Conservation (phyloP, 2,329 filamentous ascomycete genomes). For the Fusarium sp. region DNA sequence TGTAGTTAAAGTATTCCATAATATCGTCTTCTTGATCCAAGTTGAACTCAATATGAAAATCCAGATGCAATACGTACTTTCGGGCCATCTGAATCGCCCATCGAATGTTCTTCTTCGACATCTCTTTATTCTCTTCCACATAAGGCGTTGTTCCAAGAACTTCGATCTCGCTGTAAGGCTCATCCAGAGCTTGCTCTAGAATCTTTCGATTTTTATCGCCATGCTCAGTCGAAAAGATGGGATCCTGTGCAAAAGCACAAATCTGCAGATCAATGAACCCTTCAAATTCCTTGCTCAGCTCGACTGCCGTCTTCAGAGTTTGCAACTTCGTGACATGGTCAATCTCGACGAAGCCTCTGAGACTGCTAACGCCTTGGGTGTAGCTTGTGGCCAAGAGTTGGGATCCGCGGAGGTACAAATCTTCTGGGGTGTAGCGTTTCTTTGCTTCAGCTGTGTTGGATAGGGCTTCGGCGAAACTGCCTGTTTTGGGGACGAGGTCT, state of each 20-base stretch:
- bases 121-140: background rate
- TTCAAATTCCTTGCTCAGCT: background rate
- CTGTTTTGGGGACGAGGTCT: background rate
- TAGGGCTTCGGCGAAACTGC: constrained; percentile 12
- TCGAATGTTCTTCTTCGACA: background rate
- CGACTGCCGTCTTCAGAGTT: background rate
- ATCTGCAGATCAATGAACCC: constrained; percentile 5
- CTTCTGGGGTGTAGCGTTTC: constrained; percentile 18
- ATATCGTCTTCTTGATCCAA: background rate
- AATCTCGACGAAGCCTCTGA: constrained; percentile 18
- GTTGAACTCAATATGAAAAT: constrained; percentile 22
- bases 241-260: constrained; percentile 21
- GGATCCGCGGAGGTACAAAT: constrained; percentile 19
- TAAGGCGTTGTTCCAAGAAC: constrained; percentile 2
- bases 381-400: constrained; percentile 19
- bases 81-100: constrained; percentile 7
- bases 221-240: constrained; percentile 12
- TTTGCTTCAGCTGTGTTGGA: constrained; percentile 21
- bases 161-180: background rate
- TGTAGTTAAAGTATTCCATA: background rate
- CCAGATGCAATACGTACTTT: background rate
- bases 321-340: constrained; percentile 3
- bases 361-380: background rate
- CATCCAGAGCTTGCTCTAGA: background rate
- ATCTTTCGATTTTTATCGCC: background rate